Base-by-base conservation (phyloP, 805 yeast genomes). In the Starmerella tilneyi region DNA sequence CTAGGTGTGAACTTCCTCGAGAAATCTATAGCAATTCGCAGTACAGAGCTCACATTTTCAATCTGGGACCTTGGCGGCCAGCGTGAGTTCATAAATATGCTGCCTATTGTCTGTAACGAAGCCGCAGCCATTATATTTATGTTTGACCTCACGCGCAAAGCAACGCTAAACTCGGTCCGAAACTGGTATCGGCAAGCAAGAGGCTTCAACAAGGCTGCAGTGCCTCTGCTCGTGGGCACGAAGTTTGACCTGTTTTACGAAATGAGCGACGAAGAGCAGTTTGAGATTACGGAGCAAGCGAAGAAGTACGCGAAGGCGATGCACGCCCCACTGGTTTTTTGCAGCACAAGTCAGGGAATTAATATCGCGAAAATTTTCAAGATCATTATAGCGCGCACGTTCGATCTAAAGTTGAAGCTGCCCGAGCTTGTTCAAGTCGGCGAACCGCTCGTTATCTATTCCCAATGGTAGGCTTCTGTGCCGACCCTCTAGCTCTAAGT, bases 41-140 rank as follows among this genome's bases (percentile, higher is more conserved):
- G 83, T 48, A 86, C 96, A 3, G 85, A 84, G 53, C 84, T 89
- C 45, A 81, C 92, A 29, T 89, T 89, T 60, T 79, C 92, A 19
- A 80, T 89, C 26, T 89, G 96, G 94, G 98, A 89, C 63, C 67
- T 89, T 11, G 98, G 98, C 20, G 98, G 98, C 1, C 94, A 88
- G 56, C 75, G 84, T 43, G 96, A 92, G 63, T 89, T 85, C 64
- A 84, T 86, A 44, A 89, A 89, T 61, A 89, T 89, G 98, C 68
- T 92, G 31, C 95, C 96, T 19, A 69, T 89, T 46, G 96, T 89
- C 12, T 81, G 94, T 13, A 78, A 81, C 52, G 96, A 88, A 50
- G 92, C 97, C 0, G 92, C 86, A 12, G 94, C 96, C 1, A 76
- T 89, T 21, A 69, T 89, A 34, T 86, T 88, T 57, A 78, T 84